Conservation (phyloP, 768 basidiomycete genomes). For the Lactarius sanguifluus region DNA sequence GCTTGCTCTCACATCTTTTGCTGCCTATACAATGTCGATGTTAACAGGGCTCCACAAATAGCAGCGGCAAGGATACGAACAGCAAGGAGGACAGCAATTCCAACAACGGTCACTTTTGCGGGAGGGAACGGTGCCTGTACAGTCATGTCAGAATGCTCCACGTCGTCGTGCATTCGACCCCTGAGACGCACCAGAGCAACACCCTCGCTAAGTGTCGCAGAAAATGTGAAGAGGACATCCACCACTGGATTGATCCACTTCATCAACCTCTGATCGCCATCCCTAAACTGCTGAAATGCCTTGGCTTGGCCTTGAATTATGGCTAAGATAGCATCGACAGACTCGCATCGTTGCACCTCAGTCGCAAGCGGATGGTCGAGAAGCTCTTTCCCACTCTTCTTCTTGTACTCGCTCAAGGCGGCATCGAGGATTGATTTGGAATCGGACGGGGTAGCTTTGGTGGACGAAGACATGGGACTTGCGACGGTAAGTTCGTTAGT, state of each 20-base stretch:
- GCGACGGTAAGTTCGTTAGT: background rate
- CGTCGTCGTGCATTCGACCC: rapidly evolving
- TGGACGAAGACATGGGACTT: background rate
- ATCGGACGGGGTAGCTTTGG: background rate
- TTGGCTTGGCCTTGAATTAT: constrained; percentile 1
- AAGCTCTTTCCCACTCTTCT: constrained; percentile 3
- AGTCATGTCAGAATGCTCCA: background rate
- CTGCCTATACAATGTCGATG: background rate
- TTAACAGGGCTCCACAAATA: background rate
- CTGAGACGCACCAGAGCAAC: background rate
- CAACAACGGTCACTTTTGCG: background rate
- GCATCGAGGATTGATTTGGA: constrained; percentile 5
- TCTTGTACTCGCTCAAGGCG: constrained; percentile 3
- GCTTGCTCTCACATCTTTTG: background rate
- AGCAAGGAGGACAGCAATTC: constrained; percentile 8
- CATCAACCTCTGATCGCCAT: background rate
- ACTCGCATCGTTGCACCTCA: background rate
- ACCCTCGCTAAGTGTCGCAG: background rate
- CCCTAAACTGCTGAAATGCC: background rate
- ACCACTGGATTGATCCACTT: constrained; percentile 5
- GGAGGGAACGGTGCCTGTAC: background rate
- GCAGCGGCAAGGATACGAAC: background rate
- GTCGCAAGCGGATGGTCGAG: constrained; percentile 6
- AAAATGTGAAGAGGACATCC: constrained; percentile 7
- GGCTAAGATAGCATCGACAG: background rate